These are phyloP conservation scores for Tolypocladium nubicola DNA, from an alignment of 2,329 filamentous ascomycete species.

Conservation along the genomic window DNA sequence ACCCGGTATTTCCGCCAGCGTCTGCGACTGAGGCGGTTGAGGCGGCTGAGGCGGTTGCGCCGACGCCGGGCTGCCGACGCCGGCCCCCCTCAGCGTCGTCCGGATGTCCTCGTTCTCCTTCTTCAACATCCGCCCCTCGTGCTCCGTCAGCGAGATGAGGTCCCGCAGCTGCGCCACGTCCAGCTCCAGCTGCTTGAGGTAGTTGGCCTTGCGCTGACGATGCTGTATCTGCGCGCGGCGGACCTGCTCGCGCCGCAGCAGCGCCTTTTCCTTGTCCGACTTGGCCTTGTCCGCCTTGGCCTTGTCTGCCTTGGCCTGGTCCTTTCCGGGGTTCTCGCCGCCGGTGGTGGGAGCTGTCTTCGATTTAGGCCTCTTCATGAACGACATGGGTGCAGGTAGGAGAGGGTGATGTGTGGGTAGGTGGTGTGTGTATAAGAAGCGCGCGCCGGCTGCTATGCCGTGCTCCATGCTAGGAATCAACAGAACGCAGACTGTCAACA, in stretches of 20 bases:
- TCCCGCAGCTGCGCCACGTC: conserved; percentile 37
- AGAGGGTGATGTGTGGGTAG: neutral
- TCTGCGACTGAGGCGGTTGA: neutral
- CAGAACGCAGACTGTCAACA: neutral
- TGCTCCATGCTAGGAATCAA: neutral
- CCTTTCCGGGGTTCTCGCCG: neutral
- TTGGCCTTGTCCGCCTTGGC: conserved; percentile 3
- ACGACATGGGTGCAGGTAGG: neutral
- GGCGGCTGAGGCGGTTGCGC: neutral
- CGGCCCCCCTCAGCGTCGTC: conserved; percentile 17
- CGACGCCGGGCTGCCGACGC: conserved; percentile 1
- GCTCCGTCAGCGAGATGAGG: conserved; percentile 30
- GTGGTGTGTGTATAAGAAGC: neutral
- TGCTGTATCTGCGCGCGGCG: conserved; percentile 43
- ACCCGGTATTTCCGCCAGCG: neutral
- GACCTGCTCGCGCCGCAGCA: conserved; percentile 39
- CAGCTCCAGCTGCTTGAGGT: conserved; percentile 42
- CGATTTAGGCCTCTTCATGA: neutral
- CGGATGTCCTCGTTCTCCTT: conserved; percentile 34
- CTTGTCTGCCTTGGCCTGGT: conserved; percentile 2
- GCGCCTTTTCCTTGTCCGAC: conserved; percentile 27
- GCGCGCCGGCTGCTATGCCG: neutral
- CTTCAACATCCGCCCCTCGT: conserved; percentile 24
- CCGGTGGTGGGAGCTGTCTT: neutral
- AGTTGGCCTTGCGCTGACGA: conserved; percentile 44